Evolutionary conservation across 1,284 basidiomycete species (phyloP).

Genomic region (Trichosporon inkin): DNA sequence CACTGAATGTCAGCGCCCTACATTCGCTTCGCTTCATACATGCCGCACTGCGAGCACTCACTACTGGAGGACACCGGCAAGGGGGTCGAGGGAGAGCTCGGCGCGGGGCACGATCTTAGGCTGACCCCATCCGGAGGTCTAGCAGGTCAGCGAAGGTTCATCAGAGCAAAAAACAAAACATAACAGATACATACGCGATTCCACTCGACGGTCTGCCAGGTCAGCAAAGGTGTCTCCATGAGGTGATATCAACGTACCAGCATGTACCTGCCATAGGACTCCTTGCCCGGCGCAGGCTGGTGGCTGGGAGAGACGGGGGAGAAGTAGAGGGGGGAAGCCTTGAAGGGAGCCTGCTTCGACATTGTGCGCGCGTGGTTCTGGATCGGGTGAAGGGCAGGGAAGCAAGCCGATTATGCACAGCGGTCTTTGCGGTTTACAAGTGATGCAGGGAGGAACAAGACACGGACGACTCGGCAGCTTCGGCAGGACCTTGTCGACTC

Average conservation of each 20-base stretch:
- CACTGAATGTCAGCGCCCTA: conserved; percentile 14
- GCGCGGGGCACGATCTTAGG: conserved; percentile 38
- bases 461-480: not conserved
- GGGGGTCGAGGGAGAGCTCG: conserved; percentile 41
- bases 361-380: conserved; percentile 7
- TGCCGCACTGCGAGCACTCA: conserved; percentile 10
- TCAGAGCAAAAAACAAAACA: not conserved
- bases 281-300: conserved; percentile 21
- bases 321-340: conserved; percentile 41
- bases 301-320: conserved; percentile 37
- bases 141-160: not conserved
- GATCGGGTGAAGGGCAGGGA: not conserved
- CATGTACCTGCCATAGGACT: conserved; percentile 34
- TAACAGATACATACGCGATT: conserved; percentile 22
- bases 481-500: conserved; percentile 8
- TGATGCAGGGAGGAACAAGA: not conserved
- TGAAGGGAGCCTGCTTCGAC: conserved; percentile 22
- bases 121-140: conserved; percentile 43
- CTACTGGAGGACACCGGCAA: conserved; percentile 46
- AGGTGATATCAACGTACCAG: conserved; percentile 16
- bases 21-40: not conserved
- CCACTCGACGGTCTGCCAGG: conserved; percentile 22
- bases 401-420: not conserved
- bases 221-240: not conserved
- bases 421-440: not conserved